Evolutionary conservation across 164 flowering plant genomes (phyloP), one percentile per base, ranked within the genome.

Genomic region (Magnolia kwangsiensis): DNA sequence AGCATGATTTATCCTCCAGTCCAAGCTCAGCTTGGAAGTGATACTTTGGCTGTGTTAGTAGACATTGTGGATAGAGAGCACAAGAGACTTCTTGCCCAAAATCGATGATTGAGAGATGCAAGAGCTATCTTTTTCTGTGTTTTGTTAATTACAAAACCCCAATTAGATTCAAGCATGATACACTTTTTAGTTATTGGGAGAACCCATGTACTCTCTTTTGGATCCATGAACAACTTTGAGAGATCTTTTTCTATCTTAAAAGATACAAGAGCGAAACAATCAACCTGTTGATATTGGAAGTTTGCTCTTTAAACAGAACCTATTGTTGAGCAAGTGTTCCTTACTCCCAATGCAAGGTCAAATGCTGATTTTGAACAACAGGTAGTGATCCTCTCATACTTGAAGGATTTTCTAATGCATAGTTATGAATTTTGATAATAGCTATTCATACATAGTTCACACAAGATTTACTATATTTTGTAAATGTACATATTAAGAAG

Each of bases 401-500:
- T 9, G 14, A 10, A 55, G 59, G 59, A 9, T 55, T 55, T 55
- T 16, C 16, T 55, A 55, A 55, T 9, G 59, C 10, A 55, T 2
- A 10, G 16, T 55, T 55, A 9, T 55, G 37, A 31, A 31, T 80
- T 63, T 70, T 81, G 74, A 80, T 51, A 72, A 80, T 77, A 72
- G 8, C 20, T 73, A 7, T 78, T 8, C 19, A 24, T 24, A n/a
- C 37, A 16, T 66, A 77, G 64, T 24, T 75, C 66, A 77, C 45
- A 23, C 8, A 70, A 68, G 9, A 37, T 67, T 71, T 51, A 55
- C 31, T 50, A 66, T 72, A 51, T 49, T 77, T 74, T 20, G 6
- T 89, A 96, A 98, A 91, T 96, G 98, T 96, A 96, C 83, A 91
- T 93, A 82, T 75, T 96, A 10, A 88, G 99, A 82, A 90, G 98